Conservation (phyloP, 768 basidiomycete genomes). For the Mycena kentingensis region DNA sequence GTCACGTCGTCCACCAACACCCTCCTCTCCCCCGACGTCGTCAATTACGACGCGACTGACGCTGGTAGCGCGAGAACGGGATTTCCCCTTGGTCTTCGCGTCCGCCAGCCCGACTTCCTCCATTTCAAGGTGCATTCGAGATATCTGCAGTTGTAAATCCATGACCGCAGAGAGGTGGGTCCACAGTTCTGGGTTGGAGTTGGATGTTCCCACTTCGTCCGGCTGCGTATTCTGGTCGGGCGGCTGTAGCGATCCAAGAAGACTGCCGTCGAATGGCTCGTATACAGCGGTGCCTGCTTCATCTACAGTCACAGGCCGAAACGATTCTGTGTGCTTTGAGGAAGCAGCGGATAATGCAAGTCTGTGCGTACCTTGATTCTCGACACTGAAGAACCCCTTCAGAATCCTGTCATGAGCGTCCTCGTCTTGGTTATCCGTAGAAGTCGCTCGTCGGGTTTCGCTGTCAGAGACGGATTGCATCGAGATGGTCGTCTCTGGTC, state of each 20-base stretch:
- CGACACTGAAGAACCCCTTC: conserved; percentile 5
- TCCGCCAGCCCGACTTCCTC: conserved; percentile 57
- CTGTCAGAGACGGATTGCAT: too few species aligned
- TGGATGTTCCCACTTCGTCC: conserved; percentile 20
- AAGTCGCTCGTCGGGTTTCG: too few species aligned
- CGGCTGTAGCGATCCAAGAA: conserved; percentile 39
- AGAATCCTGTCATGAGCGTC: conserved; percentile 21
- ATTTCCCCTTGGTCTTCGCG: conserved; percentile 39
- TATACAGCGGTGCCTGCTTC: conserved; percentile 26
- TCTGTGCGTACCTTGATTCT: conserved; percentile 6
- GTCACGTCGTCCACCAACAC: conserved; percentile 50
- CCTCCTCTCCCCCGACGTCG: conserved; percentile 50
- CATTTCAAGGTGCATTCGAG: conserved; percentile 74
- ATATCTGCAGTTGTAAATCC: conserved; percentile 71
- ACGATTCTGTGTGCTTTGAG: conserved; percentile 5
- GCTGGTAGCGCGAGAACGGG: conserved; percentile 21
- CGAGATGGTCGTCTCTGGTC: too few species aligned
- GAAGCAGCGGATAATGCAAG: conserved; percentile 6
- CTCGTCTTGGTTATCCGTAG: too few species aligned
- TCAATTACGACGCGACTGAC: conserved; percentile 29
- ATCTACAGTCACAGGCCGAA: background rate
- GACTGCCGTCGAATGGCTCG: conserved; percentile 53
- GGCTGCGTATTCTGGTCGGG: conserved; percentile 17
- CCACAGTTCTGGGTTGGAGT: conserved; percentile 60
- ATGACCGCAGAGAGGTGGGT: conserved; percentile 66